These are phyloP conservation scores for Lactarius deliciosus DNA, from an alignment of 768 basidiomycete species.

Conservation along the genomic window DNA sequence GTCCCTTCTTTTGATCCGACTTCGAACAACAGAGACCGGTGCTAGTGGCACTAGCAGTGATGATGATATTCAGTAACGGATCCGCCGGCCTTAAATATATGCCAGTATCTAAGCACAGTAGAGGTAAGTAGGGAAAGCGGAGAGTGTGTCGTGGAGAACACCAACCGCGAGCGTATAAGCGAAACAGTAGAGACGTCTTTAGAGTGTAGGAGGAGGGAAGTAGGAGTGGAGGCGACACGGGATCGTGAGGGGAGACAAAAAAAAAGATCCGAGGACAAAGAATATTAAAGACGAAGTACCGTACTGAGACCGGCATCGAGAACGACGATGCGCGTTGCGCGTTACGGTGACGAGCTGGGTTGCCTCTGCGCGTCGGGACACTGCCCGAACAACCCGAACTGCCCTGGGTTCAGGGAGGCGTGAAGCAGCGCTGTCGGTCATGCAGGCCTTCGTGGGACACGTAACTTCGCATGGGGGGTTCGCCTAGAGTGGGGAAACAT, in stretches of 20 bases:
- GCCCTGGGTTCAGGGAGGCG: no score
- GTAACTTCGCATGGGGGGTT: no score
- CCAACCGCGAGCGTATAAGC: neutral
- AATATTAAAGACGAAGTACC: neutral
- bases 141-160: neutral
- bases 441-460: no score
- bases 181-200: neutral
- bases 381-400: no score
- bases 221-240: neutral
- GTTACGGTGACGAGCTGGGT: no score
- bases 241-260: neutral
- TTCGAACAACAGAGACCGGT: neutral
- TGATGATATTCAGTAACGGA: neutral
- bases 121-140: neutral
- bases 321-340: neutral
- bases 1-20: neutral
- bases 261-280: neutral
- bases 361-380: no score
- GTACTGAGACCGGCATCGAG: neutral
- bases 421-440: no score
- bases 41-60: no score
- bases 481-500: no score
- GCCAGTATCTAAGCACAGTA: neutral
- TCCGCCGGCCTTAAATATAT: neutral
- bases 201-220: no score